phyloP scores from a whole-genome alignment of 2,329 filamentous ascomycete genomes.

The Trichoderma pleuroti region DNA sequence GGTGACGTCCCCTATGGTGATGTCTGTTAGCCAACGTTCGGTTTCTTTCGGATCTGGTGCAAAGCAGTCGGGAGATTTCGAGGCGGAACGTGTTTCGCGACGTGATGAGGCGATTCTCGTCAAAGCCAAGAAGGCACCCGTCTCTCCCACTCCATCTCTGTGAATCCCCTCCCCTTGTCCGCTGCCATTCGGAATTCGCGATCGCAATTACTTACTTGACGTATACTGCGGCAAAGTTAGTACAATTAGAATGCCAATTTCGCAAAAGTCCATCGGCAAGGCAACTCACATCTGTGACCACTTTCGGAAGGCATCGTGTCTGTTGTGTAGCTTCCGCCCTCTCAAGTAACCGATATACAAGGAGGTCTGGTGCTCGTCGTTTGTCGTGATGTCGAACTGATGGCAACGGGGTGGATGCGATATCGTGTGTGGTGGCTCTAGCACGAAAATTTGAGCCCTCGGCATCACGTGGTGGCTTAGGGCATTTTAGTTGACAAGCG shows the following conservation, averaged over 20 bases:
- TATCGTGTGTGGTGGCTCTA: slow-evolving; percentile 35
- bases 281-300: slow-evolving; percentile 79
- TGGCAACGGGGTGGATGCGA: slow-evolving; percentile 34
- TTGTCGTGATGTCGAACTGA: slow-evolving; percentile 39
- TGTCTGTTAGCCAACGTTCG: slow-evolving; percentile 31
- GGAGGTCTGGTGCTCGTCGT: slow-evolving; percentile 43
- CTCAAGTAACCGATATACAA: slow-evolving; percentile 45
- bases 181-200: slow-evolving; percentile 13
- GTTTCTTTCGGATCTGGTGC: background rate
- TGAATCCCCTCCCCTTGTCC: background rate
- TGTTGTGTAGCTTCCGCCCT: slow-evolving; percentile 45
- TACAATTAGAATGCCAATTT: slow-evolving; percentile 4
- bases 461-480: slow-evolving; percentile 36
- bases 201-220: slow-evolving; percentile 68
- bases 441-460: slow-evolving; percentile 37
- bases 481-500: slow-evolving; percentile 23
- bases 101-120: background rate
- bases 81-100: background rate
- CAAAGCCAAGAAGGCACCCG: background rate
- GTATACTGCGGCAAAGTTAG: slow-evolving; percentile 63
- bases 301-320: slow-evolving; percentile 84
- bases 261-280: background rate
- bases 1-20: slow-evolving; percentile 78
- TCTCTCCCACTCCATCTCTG: background rate
- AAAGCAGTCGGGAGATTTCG: slow-evolving; percentile 6